These are phyloP conservation scores for Penstemon barbatus DNA, from an alignment of 257 asterid genomes.

Conservation along the genomic window DNA sequence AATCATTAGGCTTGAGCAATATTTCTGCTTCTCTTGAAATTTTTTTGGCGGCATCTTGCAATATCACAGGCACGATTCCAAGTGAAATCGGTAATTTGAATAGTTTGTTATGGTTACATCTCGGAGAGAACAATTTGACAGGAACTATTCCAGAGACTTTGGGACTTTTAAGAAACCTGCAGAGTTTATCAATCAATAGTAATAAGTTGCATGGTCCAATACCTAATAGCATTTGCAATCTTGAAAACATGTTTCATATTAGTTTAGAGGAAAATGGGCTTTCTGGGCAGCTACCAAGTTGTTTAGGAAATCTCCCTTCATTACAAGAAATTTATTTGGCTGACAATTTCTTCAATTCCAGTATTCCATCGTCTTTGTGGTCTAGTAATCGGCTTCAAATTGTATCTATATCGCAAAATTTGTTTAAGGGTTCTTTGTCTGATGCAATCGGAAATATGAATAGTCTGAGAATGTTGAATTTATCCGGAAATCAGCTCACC, in stretches of 20 bases:
- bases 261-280: background rate
- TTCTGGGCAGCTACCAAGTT: constrained; percentile 14
- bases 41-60: background rate
- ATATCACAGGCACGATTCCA: constrained; percentile 21
- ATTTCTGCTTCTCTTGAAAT: constrained; percentile 13
- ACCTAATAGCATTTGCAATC: constrained; percentile 12
- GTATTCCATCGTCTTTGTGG: constrained; percentile 22
- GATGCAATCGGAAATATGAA: constrained; percentile 15
- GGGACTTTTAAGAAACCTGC: constrained; percentile 11
- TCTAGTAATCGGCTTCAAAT: background rate
- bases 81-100: constrained; percentile 26
- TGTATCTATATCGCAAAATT: constrained; percentile 16
- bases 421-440: constrained; percentile 24
- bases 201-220: constrained; percentile 20
- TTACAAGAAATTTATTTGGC: background rate
- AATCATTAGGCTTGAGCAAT: constrained; percentile 20
- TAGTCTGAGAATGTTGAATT: background rate
- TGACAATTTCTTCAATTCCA: constrained; percentile 11
- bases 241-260: background rate
- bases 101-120: background rate
- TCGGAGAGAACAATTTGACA: constrained; percentile 9
- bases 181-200: background rate
- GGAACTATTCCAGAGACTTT: constrained; percentile 18
- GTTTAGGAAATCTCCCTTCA: constrained; percentile 19
- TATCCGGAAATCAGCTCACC: constrained; percentile 24